phyloP scores from a whole-genome alignment of 2,329 filamentous ascomycete species.

The Leptographium radiaticola region DNA sequence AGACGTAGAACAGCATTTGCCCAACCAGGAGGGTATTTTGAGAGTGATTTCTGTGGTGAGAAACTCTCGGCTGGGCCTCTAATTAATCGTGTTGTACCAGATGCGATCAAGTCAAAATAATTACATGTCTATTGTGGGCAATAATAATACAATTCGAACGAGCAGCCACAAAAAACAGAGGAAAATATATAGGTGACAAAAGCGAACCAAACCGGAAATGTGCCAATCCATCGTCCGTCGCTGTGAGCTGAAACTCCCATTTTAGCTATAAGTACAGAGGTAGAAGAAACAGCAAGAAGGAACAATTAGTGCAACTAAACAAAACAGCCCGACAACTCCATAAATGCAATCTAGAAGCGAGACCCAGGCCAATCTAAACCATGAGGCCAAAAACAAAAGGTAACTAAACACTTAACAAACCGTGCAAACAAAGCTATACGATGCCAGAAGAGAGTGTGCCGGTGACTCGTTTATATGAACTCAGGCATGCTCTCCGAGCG shows the following conservation, averaged over 20 bases:
- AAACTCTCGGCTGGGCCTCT: too few relatives aligned
- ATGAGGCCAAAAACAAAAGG: background rate
- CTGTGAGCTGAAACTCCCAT: background rate
- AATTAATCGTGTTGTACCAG: too few relatives aligned
- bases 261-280: background rate
- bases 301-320: background rate
- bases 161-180: background rate
- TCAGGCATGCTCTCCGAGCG: conserved; percentile 1
- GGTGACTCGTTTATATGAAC: conserved; percentile 10
- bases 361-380: background rate
- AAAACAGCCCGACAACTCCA: background rate
- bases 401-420: background rate
- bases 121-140: background rate
- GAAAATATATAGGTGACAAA: background rate
- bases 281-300: background rate
- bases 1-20: too few relatives aligned
- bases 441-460: background rate
- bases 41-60: too few relatives aligned
- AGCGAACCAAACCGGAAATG: background rate
- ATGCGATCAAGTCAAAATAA: background rate
- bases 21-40: too few relatives aligned
- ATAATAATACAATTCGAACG: background rate
- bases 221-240: background rate
- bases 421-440: too few relatives aligned
- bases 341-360: background rate